Evolutionary conservation across 2,329 filamentous ascomycete genomes (phyloP).

Genomic region (Neonectria faginata): DNA sequence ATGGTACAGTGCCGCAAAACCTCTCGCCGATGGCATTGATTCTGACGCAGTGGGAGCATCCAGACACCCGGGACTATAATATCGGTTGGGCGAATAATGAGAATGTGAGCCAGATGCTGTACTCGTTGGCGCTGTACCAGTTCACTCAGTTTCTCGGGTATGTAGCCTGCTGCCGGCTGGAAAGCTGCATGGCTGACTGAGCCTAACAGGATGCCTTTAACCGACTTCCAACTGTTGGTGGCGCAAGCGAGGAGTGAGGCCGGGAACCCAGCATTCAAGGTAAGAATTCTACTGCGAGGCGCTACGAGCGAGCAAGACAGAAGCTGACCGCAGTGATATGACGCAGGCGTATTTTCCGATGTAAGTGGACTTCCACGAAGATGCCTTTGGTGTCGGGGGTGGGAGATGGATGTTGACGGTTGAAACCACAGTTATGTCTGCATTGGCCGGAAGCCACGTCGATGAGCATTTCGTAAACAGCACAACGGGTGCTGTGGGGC

Average conservation of each 20-base stretch:
- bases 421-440: constrained; percentile 65
- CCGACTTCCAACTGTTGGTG: constrained; percentile 68
- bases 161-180: constrained; percentile 34
- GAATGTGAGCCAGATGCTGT: constrained; percentile 66
- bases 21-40: background rate
- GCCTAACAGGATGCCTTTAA: constrained; percentile 63
- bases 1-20: constrained; percentile 58
- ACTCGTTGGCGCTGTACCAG: constrained; percentile 67
- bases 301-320: background rate
- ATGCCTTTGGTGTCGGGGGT: background rate
- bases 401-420: constrained; percentile 22
- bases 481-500: constrained; percentile 8
- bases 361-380: constrained; percentile 54
- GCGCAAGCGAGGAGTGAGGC: constrained; percentile 67
- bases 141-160: constrained; percentile 64
- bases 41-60: constrained; percentile 10
- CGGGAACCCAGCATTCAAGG: constrained; percentile 66
- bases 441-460: constrained; percentile 67
- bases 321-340: constrained; percentile 16
- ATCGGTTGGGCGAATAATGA: constrained; percentile 66
- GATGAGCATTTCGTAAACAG: constrained; percentile 27
- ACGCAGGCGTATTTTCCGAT: constrained; percentile 71
- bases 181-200: constrained; percentile 19
- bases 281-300: constrained; percentile 46
- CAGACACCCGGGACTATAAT: constrained; percentile 63